phyloP scores from a whole-genome alignment of 352 stramenopile species.

The Phytopythium chamaehyphon region DNA sequence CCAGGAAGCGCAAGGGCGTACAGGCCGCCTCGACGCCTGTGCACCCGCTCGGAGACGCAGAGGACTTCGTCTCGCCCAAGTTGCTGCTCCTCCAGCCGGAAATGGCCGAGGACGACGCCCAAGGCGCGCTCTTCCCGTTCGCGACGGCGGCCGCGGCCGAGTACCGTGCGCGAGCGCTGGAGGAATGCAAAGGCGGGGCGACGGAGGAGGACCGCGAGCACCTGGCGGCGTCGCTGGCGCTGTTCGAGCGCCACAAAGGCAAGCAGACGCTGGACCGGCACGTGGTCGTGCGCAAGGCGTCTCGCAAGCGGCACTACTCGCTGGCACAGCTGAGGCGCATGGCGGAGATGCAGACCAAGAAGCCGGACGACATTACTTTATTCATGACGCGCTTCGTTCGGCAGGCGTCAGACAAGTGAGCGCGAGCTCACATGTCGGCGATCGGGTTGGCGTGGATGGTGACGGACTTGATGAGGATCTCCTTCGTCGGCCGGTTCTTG shows the following conservation, averaged over 20 bases:
- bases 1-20: not conserved
- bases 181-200: slow-evolving; percentile 11
- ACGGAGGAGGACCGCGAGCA: slow-evolving; percentile 30
- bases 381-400: slow-evolving; percentile 56
- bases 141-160: slow-evolving; percentile 57
- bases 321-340: slow-evolving; percentile 68
- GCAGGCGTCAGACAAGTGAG: not conserved
- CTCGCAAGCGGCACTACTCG: slow-evolving; percentile 66
- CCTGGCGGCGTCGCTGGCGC: slow-evolving; percentile 38
- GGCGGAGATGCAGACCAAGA: slow-evolving; percentile 69
- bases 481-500: slow-evolving; percentile 88
- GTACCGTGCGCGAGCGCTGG: slow-evolving; percentile 51
- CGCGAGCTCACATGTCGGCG: slow-evolving; percentile 44
- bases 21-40: not conserved
- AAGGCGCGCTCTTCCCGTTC: slow-evolving; percentile 44
- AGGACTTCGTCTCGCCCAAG: slow-evolving; percentile 4
- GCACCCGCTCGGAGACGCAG: not conserved
- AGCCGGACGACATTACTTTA: slow-evolving; percentile 78
- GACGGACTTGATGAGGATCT: slow-evolving; percentile 85
- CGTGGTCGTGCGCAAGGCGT: slow-evolving; percentile 40
- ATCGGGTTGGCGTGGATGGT: slow-evolving; percentile 94
- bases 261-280: slow-evolving; percentile 55
- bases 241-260: slow-evolving; percentile 44
- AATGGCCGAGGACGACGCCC: not conserved
- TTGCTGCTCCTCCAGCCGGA: not conserved